A percentile compares a stretch with the other conserved stretches of the same genome.
Conservation (phyloP, 2,329 filamentous ascomycete species). For the Colletotrichum sp. region DNA sequence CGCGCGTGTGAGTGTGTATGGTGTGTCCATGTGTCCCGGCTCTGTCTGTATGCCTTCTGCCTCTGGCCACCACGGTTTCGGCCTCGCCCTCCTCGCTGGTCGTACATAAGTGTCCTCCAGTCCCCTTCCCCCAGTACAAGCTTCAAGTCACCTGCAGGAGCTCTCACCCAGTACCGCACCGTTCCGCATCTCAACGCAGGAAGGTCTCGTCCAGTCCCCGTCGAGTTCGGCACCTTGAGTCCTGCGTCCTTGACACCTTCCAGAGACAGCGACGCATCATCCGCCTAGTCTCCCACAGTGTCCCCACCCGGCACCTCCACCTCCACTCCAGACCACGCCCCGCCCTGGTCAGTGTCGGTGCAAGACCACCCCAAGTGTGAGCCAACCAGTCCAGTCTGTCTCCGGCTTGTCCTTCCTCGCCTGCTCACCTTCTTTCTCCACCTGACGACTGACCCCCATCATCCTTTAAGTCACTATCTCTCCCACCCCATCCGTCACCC, state of each 20-base stretch:
- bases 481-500: slow-evolving; percentile 1
- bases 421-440: slow-evolving; percentile 19
- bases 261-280: slow-evolving; percentile 18
- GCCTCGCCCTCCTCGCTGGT: background rate
- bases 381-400: background rate
- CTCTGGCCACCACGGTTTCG: slow-evolving; percentile 10
- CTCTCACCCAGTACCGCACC: slow-evolving; percentile 1
- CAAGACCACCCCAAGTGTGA: background rate
- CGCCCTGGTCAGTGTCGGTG: background rate
- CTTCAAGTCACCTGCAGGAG: slow-evolving; percentile 13
- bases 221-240: background rate
- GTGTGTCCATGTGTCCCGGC: background rate
- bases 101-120: slow-evolving; percentile 17
- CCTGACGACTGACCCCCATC: slow-evolving; percentile 13
- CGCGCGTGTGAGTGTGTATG: background rate
- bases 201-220: background rate
- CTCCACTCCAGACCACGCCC: background rate
- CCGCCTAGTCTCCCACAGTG: slow-evolving; percentile 8
- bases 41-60: background rate
- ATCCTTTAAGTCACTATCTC: slow-evolving; percentile 15
- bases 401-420: slow-evolving; percentile 12
- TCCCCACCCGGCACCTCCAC: slow-evolving; percentile 1
- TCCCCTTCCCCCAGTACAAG: background rate
- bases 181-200: background rate
- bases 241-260: slow-evolving; percentile 1